Evolutionary conservation across 371 early-diverging fungal genomes (phyloP).

Genomic region (Rhizopus stolonifer): DNA sequence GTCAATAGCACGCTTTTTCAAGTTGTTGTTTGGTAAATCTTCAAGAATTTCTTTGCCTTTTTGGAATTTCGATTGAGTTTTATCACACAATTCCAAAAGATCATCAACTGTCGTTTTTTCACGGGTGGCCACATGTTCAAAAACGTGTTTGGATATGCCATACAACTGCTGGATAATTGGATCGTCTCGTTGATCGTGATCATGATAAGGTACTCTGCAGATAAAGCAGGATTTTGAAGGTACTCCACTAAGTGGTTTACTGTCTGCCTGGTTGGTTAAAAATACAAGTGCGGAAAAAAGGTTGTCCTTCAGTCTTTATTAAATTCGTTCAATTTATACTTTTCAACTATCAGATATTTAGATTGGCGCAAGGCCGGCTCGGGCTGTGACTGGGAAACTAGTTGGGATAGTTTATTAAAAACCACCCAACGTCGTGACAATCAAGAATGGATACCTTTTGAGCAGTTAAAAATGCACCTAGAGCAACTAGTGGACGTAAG

Average conservation of each 20-base stretch:
- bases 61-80: conserved; percentile 8
- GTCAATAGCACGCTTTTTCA: conserved; percentile 13
- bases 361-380: too few species aligned
- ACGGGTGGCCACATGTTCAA: conserved; percentile 1
- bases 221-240: too few species aligned
- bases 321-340: too few species aligned
- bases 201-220: too few species aligned
- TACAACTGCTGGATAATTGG: conserved; percentile 13
- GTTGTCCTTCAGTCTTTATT: too few species aligned
- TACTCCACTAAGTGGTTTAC: too few species aligned
- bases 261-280: too few species aligned
- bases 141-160: conserved; percentile 1
- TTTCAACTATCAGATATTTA: too few species aligned
- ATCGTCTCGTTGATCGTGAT: conserved; percentile 12
- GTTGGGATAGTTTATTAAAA: too few species aligned
- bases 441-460: conserved; percentile 4
- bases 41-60: conserved; percentile 9
- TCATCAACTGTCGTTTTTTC: conserved; percentile 1
- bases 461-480: conserved; percentile 9
- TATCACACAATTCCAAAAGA: conserved; percentile 7
- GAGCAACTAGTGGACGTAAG: conserved; percentile 10
- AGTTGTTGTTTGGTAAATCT: neutral
- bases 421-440: too few species aligned
- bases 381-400: too few species aligned
- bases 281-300: too few species aligned